Conservation (phyloP, 495 filamentous ascomycete species). For the Penicillium coffeae region DNA sequence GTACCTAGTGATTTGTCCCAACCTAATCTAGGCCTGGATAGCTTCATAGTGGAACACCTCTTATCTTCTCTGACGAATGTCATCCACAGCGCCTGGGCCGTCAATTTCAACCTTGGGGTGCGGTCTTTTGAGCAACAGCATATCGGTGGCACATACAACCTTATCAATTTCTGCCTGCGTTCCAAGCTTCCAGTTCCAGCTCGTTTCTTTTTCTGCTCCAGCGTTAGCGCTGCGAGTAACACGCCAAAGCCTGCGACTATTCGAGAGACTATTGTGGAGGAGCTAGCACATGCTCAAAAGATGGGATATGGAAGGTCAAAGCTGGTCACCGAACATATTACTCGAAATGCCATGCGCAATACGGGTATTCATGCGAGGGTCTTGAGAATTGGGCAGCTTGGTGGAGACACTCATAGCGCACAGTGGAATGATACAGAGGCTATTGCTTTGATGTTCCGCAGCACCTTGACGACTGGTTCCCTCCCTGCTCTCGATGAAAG, state of each 20-base stretch:
- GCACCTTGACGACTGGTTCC: slow-evolving; percentile 40
- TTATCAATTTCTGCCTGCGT: slow-evolving; percentile 54
- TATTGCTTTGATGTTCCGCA: slow-evolving; percentile 59
- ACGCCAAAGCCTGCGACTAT: slow-evolving; percentile 33
- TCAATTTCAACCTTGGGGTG: slow-evolving; percentile 68
- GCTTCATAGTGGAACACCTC: slow-evolving; percentile 35
- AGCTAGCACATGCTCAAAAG: slow-evolving; percentile 46
- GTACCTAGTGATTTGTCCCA: slow-evolving; percentile 27
- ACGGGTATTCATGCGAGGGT: slow-evolving; percentile 36
- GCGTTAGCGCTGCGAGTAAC: slow-evolving; percentile 45
- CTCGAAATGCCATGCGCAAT: slow-evolving; percentile 35
- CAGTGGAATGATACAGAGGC: slow-evolving; percentile 64
- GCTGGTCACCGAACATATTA: slow-evolving; percentile 58
- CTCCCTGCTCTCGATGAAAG: slow-evolving; percentile 54
- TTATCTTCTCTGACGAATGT: slow-evolving; percentile 42
- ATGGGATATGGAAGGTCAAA: slow-evolving; percentile 61
- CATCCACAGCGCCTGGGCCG: slow-evolving; percentile 66
- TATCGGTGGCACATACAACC: slow-evolving; percentile 53
- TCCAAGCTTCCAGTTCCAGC: slow-evolving; percentile 28
- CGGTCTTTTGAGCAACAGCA: slow-evolving; percentile 56
- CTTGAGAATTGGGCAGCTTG: slow-evolving; percentile 59
- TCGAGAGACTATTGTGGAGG: slow-evolving; percentile 43
- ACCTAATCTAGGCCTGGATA: slow-evolving; percentile 42
- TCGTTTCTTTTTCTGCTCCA: slow-evolving; percentile 59
- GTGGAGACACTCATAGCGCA: slow-evolving; percentile 52